Base-by-base conservation (phyloP, 805 yeast genomes). In the Barnettozyma californica region DNA sequence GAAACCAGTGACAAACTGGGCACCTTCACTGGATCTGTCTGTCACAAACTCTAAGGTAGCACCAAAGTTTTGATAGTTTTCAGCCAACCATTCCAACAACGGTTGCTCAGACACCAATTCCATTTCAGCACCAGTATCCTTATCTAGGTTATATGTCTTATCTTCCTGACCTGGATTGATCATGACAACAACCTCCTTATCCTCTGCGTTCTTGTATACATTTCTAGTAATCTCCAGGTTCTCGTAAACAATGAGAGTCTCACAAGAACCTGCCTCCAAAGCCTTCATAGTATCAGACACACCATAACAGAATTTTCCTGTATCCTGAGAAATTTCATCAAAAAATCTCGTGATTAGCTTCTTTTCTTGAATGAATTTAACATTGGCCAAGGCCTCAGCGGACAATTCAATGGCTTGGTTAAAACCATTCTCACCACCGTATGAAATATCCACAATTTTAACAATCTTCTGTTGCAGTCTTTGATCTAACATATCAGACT, bases 401-500 rank as follows among this genome's bases (percentile, higher is more conserved):
- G 97, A 87, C 58, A 94, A 77, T 71, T 94, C 99, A 62, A 94
- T 95, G 41, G 99, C 99, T 76, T 94, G 99, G 74, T 94, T 94
- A 77, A 94, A 94, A 42, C 99, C 99, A 68, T 94, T 94, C 72
- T 94, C 99, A 67, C 99, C 99, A 70, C 99, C 99, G 65, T 94
- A 94, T 3, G 98, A 91, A 49, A 94, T 87, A 75, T 94, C 99
- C 48, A 95, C 99, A 66, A 91, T 80, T 69, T 90, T 88, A 53
- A 94, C 78, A 61, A 94, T 83, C 70, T 90, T 91, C 44, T 86
- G 84, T 59, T 78, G 87, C 64, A 94, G 77, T 74, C 99, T 88
- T 59, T 72, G 74, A 69, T 94, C 99, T 66, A 94, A 92, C 74
- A 94, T 71, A 66, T 94, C 99, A 39, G 97, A 88, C 68, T 83